Percentiles rank a stretch among this genome's conserved stretches.
phyloP scores from a whole-genome alignment of 352 stramenopile species.

The Phytopythium montanum region DNA sequence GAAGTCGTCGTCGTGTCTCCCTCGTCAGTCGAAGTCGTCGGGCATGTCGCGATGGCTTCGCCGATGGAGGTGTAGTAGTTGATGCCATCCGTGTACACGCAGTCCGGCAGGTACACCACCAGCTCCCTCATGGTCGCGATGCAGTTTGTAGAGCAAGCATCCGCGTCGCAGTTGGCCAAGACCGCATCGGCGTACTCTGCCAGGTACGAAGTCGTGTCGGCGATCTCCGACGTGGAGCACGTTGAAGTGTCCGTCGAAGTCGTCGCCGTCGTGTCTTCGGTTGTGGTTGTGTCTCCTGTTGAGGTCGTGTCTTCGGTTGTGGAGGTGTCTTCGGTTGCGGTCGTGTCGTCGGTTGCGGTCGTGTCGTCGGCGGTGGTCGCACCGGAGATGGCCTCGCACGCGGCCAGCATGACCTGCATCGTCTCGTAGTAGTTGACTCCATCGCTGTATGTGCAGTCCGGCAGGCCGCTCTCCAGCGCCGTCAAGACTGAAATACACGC shows the following conservation, averaged over 20 bases:
- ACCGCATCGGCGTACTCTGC: not conserved
- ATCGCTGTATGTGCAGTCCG: not conserved
- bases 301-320: not conserved
- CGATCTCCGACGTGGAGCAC: no score
- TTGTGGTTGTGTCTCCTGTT: not conserved
- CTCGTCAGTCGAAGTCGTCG: not conserved
- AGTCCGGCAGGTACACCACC: not conserved
- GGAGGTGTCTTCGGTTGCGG: no score
- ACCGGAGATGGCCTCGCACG: not conserved
- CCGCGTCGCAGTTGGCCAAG: not conserved
- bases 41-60: no score
- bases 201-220: not conserved
- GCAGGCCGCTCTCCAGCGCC: not conserved
- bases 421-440: conserved; percentile 2
- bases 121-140: not conserved
- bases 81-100: not conserved
- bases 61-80: not conserved
- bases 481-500: not conserved
- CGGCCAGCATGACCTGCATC: not conserved
- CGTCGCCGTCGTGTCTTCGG: not conserved
- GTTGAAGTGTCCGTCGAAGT: not conserved
- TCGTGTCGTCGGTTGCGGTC: not conserved
- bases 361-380: not conserved
- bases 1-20: not conserved
- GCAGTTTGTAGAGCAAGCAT: not conserved